These are phyloP conservation scores for Vicia villosa DNA, from an alignment of 306 rosid species.

Conservation along the genomic window DNA sequence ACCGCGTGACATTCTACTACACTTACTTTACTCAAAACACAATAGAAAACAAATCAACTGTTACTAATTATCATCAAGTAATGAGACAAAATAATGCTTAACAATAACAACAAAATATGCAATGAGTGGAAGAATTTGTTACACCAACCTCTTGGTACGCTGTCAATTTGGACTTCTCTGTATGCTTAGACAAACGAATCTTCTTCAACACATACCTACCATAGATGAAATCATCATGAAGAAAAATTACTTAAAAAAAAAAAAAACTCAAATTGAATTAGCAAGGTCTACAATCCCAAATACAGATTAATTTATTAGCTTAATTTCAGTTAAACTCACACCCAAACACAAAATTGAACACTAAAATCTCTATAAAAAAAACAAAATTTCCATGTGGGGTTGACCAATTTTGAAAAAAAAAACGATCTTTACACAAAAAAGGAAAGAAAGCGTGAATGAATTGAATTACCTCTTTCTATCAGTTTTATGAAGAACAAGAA, in stretches of 20 bases:
- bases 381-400: slow-evolving; percentile 20
- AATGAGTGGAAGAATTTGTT: slow-evolving; percentile 16
- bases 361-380: slow-evolving; percentile 31
- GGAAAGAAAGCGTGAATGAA: neutral
- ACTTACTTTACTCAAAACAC: neutral
- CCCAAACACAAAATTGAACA: neutral
- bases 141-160: slow-evolving; percentile 86
- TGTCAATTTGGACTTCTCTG: slow-evolving; percentile 83
- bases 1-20: too few relatives aligned
- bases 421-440: slow-evolving; percentile 29
- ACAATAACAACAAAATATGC: slow-evolving; percentile 19
- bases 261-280: neutral
- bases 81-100: neutral
- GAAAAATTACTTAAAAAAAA: slow-evolving; percentile 4
- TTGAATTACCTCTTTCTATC: slow-evolving; percentile 65
- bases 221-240: slow-evolving; percentile 28
- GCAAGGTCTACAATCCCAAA: neutral
- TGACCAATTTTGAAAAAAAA: slow-evolving; percentile 23
- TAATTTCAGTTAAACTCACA: neutral
- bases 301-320: neutral
- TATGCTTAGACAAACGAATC: slow-evolving; percentile 76
- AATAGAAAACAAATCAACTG: slow-evolving; percentile 4
- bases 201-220: slow-evolving; percentile 88
- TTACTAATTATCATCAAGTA: slow-evolving; percentile 1
- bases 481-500: slow-evolving; percentile 72